Percentiles rank a stretch among this genome's conserved stretches.
Evolutionary conservation across 1,284 basidiomycete genomes (phyloP).

Genomic region (Irpex sp.): DNA sequence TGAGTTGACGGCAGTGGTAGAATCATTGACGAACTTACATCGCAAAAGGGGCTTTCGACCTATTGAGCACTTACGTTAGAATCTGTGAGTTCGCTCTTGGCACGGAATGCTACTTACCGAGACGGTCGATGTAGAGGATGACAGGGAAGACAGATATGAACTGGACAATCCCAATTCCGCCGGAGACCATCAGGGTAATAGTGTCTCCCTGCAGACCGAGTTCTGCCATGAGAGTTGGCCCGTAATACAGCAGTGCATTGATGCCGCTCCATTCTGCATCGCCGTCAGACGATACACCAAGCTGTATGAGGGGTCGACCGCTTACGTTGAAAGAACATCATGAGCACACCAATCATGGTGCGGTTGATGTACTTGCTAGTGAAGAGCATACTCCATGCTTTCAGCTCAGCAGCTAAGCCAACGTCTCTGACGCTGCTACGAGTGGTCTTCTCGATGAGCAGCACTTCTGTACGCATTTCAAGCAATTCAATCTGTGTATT

Average conservation of each 20-base stretch:
- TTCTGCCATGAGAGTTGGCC: constrained; percentile 73
- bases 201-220: constrained; percentile 67
- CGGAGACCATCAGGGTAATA: constrained; percentile 72
- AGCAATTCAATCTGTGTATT: constrained; percentile 67
- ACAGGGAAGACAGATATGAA: constrained; percentile 81
- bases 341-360: constrained; percentile 73
- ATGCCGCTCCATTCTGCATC: constrained; percentile 83
- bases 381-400: constrained; percentile 66
- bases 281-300: constrained; percentile 7
- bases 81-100: not conserved
- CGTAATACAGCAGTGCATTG: constrained; percentile 85
- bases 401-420: constrained; percentile 45
- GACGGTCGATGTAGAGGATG: constrained; percentile 76
- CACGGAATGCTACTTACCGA: constrained; percentile 55
- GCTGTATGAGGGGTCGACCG: constrained; percentile 10
- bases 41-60: constrained; percentile 73
- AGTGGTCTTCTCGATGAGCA: constrained; percentile 49
- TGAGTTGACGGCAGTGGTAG: too few relatives aligned
- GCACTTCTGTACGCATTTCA: constrained; percentile 76
- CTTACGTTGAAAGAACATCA: constrained; percentile 87
- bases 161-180: constrained; percentile 85
- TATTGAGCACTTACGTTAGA: constrained; percentile 25
- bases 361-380: constrained; percentile 58
- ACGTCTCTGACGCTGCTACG: constrained; percentile 27
- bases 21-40: constrained; percentile 38